Conservation (phyloP, 306 rosid species). For the Quercus engelmannii region DNA sequence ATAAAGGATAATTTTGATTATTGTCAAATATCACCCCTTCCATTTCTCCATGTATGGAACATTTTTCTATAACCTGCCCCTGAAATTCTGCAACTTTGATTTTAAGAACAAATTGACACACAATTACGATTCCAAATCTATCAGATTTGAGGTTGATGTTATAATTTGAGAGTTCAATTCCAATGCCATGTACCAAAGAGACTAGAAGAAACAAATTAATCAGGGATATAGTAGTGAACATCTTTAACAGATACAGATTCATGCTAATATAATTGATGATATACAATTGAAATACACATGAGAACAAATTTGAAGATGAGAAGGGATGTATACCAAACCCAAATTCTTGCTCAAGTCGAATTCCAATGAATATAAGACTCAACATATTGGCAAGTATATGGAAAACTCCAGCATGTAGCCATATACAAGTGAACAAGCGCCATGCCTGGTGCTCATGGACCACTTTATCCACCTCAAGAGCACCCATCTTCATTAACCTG, state of each 20-base stretch:
- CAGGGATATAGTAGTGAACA: not conserved
- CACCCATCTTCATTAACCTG: constrained; percentile 81
- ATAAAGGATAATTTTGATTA: not conserved
- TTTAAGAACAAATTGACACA: not conserved
- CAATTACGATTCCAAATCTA: not conserved
- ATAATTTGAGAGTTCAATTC: not conserved
- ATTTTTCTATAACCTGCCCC: not conserved
- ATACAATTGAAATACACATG: constrained; percentile 2
- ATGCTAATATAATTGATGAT: not conserved
- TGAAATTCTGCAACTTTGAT: not conserved
- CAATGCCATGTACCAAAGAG: not conserved
- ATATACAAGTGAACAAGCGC: constrained; percentile 73
- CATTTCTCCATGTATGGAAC: not conserved
- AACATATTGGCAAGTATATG: constrained; percentile 84
- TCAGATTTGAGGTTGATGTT: not conserved
- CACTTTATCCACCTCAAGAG: constrained; percentile 56
- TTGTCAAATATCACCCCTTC: not conserved
- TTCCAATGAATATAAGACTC: constrained; percentile 75
- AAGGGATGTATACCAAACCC: constrained; percentile 73
- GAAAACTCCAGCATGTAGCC: constrained; percentile 85
- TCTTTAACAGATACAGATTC: not conserved
- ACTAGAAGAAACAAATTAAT: not conserved
- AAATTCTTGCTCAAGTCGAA: constrained; percentile 86
- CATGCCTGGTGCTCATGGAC: constrained; percentile 54
- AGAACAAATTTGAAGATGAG: constrained; percentile 17